Conservation (phyloP, 75 land plant species). For the Sequoiadendron giganteum region DNA sequence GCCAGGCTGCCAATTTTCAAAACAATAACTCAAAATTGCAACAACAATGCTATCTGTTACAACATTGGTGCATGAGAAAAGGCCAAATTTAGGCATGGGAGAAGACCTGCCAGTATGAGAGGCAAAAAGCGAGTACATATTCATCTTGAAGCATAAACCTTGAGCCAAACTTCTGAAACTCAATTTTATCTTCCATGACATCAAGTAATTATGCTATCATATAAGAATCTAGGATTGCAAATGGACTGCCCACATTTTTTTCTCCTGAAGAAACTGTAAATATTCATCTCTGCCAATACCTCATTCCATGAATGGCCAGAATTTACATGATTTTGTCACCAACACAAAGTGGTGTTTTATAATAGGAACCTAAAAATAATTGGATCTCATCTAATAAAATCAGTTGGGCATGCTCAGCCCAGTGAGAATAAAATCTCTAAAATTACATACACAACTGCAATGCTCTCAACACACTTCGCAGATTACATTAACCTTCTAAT, state of each 20-base stretch:
- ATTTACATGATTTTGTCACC: slow-evolving; percentile 23
- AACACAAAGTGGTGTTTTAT: slow-evolving; percentile 21
- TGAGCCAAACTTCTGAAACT: not conserved
- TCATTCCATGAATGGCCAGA: slow-evolving; percentile 13
- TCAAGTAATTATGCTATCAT: not conserved
- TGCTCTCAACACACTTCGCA: slow-evolving; percentile 5
- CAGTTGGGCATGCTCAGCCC: slow-evolving; percentile 15
- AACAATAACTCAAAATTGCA: not conserved
- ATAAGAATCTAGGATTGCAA: not conserved
- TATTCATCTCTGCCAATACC: slow-evolving; percentile 9
- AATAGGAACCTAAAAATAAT: slow-evolving; percentile 19
- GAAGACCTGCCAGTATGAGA: not conserved
- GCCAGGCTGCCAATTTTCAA: not conserved
- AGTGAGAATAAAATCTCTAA: slow-evolving; percentile 13
- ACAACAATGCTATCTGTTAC: not conserved
- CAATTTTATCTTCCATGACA: slow-evolving; percentile 2
- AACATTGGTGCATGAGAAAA: not conserved
- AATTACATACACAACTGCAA: slow-evolving; percentile 15
- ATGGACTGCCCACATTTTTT: slow-evolving; percentile 1
- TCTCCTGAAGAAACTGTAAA: slow-evolving; percentile 10
- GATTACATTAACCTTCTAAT: slow-evolving; percentile 6
- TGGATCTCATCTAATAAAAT: slow-evolving; percentile 14
- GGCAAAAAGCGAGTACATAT: not conserved
- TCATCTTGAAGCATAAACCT: not conserved
- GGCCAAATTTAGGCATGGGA: not conserved